Evolutionary conservation across 75 land plant genomes (phyloP).

Genomic region (Adiantum capillusveneris): DNA sequence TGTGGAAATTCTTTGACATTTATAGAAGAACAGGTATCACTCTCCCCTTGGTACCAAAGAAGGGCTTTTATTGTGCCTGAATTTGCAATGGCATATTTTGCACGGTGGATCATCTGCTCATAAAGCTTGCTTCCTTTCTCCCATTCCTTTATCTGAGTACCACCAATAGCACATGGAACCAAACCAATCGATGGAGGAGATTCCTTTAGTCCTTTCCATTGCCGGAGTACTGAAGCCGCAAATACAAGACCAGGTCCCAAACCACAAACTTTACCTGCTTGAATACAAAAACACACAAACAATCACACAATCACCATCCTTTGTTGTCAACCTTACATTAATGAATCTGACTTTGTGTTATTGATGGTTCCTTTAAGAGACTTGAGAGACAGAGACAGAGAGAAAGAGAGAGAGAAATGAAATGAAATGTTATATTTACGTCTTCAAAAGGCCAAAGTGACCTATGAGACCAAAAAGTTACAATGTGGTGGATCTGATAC

Average conservation of each 20-base stretch:
- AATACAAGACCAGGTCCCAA: conserved; percentile 72
- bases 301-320: too few relatives aligned
- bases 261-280: conserved; percentile 47
- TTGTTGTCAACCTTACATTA: too few relatives aligned
- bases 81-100: conserved; percentile 24
- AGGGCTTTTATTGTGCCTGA: conserved; percentile 51
- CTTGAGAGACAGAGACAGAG: too few relatives aligned
- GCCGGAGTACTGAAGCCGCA: conserved; percentile 38
- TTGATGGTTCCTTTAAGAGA: too few relatives aligned
- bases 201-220: conserved; percentile 7
- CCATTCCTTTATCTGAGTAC: conserved; percentile 58
- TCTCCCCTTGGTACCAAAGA: conserved; percentile 90
- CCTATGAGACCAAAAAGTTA: too few relatives aligned
- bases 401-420: too few relatives aligned
- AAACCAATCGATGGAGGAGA: conserved; percentile 34
- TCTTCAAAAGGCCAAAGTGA: too few relatives aligned
- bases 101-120: conserved; percentile 42
- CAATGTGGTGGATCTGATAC: too few relatives aligned
- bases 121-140: conserved; percentile 45
- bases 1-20: conserved; percentile 31
- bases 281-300: too few relatives aligned
- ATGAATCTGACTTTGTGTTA: too few relatives aligned
- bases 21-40: conserved; percentile 31
- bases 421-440: too few relatives aligned
- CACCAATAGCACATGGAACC: conserved; percentile 84